Evolutionary conservation across 75 land plant species (phyloP).

Genomic region (Sequoiadendron giganteum): DNA sequence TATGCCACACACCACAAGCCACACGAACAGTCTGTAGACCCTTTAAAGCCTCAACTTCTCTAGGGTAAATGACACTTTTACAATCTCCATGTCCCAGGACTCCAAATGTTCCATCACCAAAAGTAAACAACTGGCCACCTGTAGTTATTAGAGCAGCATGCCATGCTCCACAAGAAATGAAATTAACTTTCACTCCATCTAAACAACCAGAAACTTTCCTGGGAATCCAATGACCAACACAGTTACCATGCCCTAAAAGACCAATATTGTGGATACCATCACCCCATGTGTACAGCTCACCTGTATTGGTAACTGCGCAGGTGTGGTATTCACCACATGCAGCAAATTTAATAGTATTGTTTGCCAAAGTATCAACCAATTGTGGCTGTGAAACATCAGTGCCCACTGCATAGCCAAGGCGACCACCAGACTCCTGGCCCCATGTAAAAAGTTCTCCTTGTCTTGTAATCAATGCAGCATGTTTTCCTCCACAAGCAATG

Average conservation of each 20-base stretch:
- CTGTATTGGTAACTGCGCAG: conserved; percentile 68
- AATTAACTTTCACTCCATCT: conserved; percentile 69
- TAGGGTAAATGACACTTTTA: conserved; percentile 43
- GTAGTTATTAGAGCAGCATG: conserved; percentile 83
- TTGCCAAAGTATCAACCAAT: conserved; percentile 25
- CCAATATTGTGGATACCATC: conserved; percentile 77
- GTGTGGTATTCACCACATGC: conserved; percentile 39
- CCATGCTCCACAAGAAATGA: conserved; percentile 90
- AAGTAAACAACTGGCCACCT: conserved; percentile 87
- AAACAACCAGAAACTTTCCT: conserved; percentile 67
- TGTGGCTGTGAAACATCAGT: conserved; percentile 25
- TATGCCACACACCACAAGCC: conserved; percentile 96
- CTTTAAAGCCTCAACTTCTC: conserved; percentile 76
- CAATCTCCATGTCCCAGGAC: conserved; percentile 85
- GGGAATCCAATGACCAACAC: conserved; percentile 87
- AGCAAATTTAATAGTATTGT: conserved; percentile 19
- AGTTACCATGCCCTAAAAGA: conserved; percentile 87
- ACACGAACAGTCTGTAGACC: conserved; percentile 70
- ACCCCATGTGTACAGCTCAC: conserved; percentile 97
- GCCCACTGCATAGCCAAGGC: conserved; percentile 34
- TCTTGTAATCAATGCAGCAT: conserved; percentile 31
- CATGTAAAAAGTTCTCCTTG: conserved; percentile 31
- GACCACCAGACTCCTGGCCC: conserved; percentile 32
- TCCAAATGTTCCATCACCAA: conserved; percentile 98
- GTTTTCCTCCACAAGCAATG: conserved; percentile 28